These are phyloP conservation scores for Blastobotrys persicus DNA, from an alignment of 1,139 yeast genomes.

Conservation along the genomic window DNA sequence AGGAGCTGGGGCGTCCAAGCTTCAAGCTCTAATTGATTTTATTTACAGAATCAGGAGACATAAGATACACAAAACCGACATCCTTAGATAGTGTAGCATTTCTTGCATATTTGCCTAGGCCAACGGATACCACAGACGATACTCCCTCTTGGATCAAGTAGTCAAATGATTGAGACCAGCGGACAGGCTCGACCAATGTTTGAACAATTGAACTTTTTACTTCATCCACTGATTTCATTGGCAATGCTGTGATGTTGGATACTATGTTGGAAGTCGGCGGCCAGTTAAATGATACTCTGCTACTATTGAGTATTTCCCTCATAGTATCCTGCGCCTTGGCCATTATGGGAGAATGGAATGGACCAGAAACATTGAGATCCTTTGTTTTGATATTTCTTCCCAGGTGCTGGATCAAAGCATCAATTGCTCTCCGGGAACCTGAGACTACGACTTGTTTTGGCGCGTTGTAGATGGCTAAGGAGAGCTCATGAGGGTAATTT, in stretches of 20 bases:
- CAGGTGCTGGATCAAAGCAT: slow-evolving; percentile 5
- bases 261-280: slow-evolving; percentile 31
- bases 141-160: slow-evolving; percentile 14
- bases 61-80: neutral
- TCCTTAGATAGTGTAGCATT: neutral
- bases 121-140: slow-evolving; percentile 10
- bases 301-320: slow-evolving; percentile 19
- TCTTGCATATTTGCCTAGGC: slow-evolving; percentile 14
- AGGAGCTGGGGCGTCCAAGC: neutral
- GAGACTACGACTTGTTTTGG: slow-evolving; percentile 46
- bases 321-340: slow-evolving; percentile 39
- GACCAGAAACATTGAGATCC: slow-evolving; percentile 49
- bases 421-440: slow-evolving; percentile 38
- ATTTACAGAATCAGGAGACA: slow-evolving; percentile 5
- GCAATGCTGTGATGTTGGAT: slow-evolving; percentile 37
- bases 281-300: slow-evolving; percentile 24
- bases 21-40: neutral
- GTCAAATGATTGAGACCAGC: slow-evolving; percentile 34
- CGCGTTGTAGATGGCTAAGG: slow-evolving; percentile 43
- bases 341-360: slow-evolving; percentile 51
- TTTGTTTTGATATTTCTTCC: slow-evolving; percentile 23
- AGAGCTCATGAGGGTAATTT: neutral
- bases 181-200: slow-evolving; percentile 34
- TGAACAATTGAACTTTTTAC: slow-evolving; percentile 28
- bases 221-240: slow-evolving; percentile 33